phyloP scores from a whole-genome alignment of 169 alveolate genomes.

The Plasmodium sp. region DNA sequence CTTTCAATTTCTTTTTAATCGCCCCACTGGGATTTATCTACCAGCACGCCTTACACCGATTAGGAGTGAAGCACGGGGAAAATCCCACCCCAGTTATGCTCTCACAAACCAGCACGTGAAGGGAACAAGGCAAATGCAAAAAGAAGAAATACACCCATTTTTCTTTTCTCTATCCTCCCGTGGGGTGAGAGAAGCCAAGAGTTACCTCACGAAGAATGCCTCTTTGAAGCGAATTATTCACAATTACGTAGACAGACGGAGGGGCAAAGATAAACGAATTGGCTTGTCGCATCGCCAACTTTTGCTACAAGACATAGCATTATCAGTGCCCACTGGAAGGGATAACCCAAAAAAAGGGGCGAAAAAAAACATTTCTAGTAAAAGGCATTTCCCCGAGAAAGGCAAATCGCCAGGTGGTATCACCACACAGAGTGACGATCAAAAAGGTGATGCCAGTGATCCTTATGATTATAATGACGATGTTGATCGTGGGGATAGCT shows the following conservation, averaged over 20 bases:
- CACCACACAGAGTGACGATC: background rate
- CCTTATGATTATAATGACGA: background rate
- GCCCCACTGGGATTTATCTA: background rate
- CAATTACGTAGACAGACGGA: background rate
- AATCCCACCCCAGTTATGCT: background rate
- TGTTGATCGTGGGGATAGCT: background rate
- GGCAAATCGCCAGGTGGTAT: background rate
- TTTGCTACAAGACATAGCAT: background rate
- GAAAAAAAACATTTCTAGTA: background rate
- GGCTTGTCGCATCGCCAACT: background rate
- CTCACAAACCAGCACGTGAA: background rate
- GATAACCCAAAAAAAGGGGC: background rate
- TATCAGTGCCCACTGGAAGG: background rate
- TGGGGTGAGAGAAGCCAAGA: background rate
- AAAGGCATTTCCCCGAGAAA: background rate
- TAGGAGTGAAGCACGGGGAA: background rate
- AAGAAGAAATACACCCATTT: background rate
- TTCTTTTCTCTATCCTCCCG: background rate
- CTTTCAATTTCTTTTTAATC: constrained; percentile 15
- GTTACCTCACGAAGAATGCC: background rate
- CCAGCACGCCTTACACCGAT: background rate
- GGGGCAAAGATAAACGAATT: background rate
- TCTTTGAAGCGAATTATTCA: background rate
- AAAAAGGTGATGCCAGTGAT: background rate
- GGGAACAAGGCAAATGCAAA: background rate